phyloP scores from a whole-genome alignment of 140 eudicot genomes.

The Anethum foeniculum region DNA sequence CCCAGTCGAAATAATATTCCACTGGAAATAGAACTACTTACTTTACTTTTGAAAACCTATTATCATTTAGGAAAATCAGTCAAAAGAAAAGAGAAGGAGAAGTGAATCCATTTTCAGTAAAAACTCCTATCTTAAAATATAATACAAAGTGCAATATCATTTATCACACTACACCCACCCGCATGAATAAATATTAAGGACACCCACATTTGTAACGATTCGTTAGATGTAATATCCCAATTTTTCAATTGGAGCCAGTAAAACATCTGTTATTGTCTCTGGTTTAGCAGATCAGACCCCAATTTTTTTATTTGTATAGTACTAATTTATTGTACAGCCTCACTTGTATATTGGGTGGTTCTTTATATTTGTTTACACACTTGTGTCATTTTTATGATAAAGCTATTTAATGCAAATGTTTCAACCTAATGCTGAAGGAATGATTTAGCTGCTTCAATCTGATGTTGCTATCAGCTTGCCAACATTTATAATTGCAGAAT shows the following conservation, averaged over 20 bases:
- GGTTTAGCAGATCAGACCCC: not conserved
- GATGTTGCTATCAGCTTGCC: slow-evolving; percentile 93
- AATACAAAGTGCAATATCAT: not conserved
- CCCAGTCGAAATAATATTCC: not conserved
- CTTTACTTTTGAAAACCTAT: not conserved
- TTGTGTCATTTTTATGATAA: not conserved
- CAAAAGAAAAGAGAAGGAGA: not conserved
- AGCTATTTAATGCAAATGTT: slow-evolving; percentile 1
- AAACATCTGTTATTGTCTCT: not conserved
- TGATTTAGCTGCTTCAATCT: slow-evolving; percentile 40
- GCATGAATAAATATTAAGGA: not conserved
- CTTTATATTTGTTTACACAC: not conserved
- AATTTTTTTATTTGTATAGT: not conserved
- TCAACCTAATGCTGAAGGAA: not conserved
- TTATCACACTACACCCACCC: not conserved
- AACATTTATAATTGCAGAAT: slow-evolving; percentile 98
- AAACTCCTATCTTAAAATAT: not conserved
- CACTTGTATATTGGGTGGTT: not conserved
- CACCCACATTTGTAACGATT: not conserved
- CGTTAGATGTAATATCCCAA: not conserved
- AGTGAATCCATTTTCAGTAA: not conserved
- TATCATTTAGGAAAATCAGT: not conserved
- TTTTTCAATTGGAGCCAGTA: not conserved
- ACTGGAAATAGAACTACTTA: not conserved
- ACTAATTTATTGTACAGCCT: not conserved